Conservation (phyloP, 2,329 filamentous ascomycete genomes). For the Diaporthe amygdali region DNA sequence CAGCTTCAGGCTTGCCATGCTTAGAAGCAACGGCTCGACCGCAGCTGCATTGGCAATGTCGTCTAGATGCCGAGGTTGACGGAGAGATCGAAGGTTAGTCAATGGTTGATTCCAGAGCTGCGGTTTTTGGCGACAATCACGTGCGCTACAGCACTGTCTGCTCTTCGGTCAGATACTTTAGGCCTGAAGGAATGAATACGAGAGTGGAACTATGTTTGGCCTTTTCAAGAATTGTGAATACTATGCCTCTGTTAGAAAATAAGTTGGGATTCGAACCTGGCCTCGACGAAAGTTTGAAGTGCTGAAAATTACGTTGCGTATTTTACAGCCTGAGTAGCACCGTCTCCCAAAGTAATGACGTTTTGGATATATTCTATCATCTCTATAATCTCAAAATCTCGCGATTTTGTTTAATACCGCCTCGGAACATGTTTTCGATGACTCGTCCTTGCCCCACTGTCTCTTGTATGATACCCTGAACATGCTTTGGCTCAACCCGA, state of each 20-base stretch:
- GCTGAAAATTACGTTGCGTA: conserved; percentile 2
- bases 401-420: conserved; percentile 64
- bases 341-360: background rate
- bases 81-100: background rate
- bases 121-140: background rate
- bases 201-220: background rate
- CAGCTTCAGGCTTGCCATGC: background rate
- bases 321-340: background rate
- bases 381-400: conserved; percentile 55
- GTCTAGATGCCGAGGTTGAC: background rate
- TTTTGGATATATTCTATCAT: background rate
- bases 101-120: background rate
- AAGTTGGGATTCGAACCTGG: background rate
- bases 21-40: background rate
- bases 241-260: no score
- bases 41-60: background rate
- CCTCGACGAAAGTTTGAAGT: background rate
- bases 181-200: background rate
- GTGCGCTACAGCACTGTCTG: background rate
- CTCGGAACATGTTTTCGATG: conserved; percentile 74
- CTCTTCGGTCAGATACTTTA: background rate
- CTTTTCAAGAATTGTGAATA: background rate
- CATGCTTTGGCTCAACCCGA: conserved; percentile 74
- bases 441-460: conserved; percentile 72
- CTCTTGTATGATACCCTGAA: conserved; percentile 76